Conservation (phyloP, 1,284 basidiomycete genomes). For the Agaricales sp. region DNA sequence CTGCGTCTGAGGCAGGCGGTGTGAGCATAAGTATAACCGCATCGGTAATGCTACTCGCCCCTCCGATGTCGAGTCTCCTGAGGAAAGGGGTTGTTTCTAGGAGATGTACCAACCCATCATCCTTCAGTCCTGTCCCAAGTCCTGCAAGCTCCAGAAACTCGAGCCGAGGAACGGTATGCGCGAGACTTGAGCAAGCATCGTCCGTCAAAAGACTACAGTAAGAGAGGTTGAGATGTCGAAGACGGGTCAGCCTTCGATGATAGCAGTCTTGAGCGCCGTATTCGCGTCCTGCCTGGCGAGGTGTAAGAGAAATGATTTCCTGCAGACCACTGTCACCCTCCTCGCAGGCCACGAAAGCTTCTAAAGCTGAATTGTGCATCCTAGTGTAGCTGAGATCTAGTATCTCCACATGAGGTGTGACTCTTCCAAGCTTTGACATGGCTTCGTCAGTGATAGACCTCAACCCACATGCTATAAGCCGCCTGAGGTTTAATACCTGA, state of each 20-base stretch:
- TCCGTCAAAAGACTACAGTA: constrained; percentile 70
- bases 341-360: constrained; percentile 55
- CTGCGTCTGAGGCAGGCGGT: constrained; percentile 23
- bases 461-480: constrained; percentile 58
- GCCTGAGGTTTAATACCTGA: constrained; percentile 39
- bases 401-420: constrained; percentile 66
- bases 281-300: constrained; percentile 58
- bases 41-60: constrained; percentile 70
- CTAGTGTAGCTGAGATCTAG: constrained; percentile 68
- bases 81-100: constrained; percentile 64
- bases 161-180: constrained; percentile 63
- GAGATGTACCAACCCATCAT: constrained; percentile 65
- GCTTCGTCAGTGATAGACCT: constrained; percentile 46
- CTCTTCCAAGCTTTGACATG: constrained; percentile 50
- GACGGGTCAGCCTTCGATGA: constrained; percentile 53
- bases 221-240: constrained; percentile 75
- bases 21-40: constrained; percentile 58
- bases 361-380: constrained; percentile 66
- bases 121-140: constrained; percentile 57
- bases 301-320: constrained; percentile 39
- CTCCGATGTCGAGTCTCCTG: constrained; percentile 76
- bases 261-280: constrained; percentile 37
- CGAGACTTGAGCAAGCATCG: constrained; percentile 60
- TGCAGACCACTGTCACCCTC: constrained; percentile 23
- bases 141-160: constrained; percentile 77